phyloP scores from a whole-genome alignment of 1,284 basidiomycete species.

The Phellopilus nigrolimitatus region DNA sequence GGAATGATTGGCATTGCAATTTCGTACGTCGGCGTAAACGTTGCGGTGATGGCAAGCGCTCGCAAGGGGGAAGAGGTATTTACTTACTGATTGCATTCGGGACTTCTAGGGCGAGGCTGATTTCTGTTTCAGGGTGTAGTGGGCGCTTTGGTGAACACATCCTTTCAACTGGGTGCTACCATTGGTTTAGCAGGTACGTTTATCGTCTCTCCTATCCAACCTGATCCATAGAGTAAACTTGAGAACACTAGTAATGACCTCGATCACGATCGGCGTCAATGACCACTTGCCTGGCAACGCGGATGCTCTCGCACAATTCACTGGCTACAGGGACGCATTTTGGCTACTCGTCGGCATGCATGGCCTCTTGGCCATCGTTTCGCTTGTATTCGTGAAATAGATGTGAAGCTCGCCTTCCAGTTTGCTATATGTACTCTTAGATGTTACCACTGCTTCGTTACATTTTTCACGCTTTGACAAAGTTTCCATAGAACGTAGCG shows the following conservation, averaged over 20 bases:
- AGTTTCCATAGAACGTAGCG: no score
- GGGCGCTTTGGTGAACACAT: constrained; percentile 20
- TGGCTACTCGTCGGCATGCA: constrained; percentile 18
- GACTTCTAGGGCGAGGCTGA: background rate
- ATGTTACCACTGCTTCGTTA: no score
- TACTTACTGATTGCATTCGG: background rate
- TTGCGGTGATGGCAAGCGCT: constrained; percentile 18
- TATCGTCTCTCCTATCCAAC: background rate
- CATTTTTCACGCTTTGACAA: no score
- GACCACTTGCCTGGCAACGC: constrained; percentile 10
- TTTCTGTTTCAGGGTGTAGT: constrained; percentile 16
- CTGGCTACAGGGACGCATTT: constrained; percentile 18
- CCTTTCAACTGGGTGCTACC: constrained; percentile 21
- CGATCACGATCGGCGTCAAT: constrained; percentile 16
- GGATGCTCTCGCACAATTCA: constrained; percentile 1
- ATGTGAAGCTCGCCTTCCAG: no score
- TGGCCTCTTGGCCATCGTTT: constrained; percentile 9
- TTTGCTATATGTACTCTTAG: no score
- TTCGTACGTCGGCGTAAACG: constrained; percentile 16
- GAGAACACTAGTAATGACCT: constrained; percentile 11
- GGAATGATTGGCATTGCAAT: constrained; percentile 13
- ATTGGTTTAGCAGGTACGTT: constrained; percentile 19
- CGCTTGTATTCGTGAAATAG: constrained; percentile 15
- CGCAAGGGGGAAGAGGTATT: constrained; percentile 20
- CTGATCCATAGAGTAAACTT: background rate